These are phyloP conservation scores for Penicillium sp. DNA, from an alignment of 2,329 filamentous ascomycete genomes.

Conservation along the genomic window DNA sequence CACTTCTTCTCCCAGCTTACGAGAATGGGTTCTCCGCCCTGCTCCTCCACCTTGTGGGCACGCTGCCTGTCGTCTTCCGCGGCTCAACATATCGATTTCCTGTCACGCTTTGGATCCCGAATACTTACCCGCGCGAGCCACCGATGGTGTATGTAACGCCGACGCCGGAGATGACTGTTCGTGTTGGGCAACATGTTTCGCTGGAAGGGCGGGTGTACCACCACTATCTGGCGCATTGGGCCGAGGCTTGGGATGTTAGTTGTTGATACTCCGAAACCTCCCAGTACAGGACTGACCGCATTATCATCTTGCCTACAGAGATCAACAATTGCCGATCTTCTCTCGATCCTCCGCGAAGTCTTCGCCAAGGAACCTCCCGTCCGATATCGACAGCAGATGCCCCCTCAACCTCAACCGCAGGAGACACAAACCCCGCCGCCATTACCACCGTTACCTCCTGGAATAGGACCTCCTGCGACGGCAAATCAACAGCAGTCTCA, in stretches of 20 bases:
- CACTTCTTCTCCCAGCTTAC: slow-evolving; percentile 65
- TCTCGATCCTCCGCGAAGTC: slow-evolving; percentile 79
- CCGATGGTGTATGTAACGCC: slow-evolving; percentile 89
- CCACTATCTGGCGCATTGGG: slow-evolving; percentile 90
- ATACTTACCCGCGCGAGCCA: slow-evolving; percentile 82
- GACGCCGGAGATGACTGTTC: slow-evolving; percentile 83
- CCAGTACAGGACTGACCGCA: neutral
- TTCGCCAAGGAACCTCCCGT: slow-evolving; percentile 96
- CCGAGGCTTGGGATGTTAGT: slow-evolving; percentile 86
- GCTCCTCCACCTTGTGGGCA: slow-evolving; percentile 83
- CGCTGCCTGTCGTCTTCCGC: slow-evolving; percentile 87
- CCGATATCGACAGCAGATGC: slow-evolving; percentile 63
- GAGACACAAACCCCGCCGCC: slow-evolving; percentile 61
- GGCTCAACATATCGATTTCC: slow-evolving; percentile 90
- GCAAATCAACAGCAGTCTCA: slow-evolving; percentile 35
- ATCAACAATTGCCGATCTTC: slow-evolving; percentile 80
- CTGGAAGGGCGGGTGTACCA: slow-evolving; percentile 93
- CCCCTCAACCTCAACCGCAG: slow-evolving; percentile 37
- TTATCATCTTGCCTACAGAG: slow-evolving; percentile 56
- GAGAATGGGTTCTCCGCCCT: slow-evolving; percentile 86
- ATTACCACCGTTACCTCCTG: slow-evolving; percentile 72
- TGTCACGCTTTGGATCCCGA: slow-evolving; percentile 89
- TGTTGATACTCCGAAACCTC: neutral
- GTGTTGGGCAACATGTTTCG: slow-evolving; percentile 93
- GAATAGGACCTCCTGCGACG: slow-evolving; percentile 52